phyloP scores from a whole-genome alignment of 306 rosid species.

The Pterocarpus macrocarpus region DNA sequence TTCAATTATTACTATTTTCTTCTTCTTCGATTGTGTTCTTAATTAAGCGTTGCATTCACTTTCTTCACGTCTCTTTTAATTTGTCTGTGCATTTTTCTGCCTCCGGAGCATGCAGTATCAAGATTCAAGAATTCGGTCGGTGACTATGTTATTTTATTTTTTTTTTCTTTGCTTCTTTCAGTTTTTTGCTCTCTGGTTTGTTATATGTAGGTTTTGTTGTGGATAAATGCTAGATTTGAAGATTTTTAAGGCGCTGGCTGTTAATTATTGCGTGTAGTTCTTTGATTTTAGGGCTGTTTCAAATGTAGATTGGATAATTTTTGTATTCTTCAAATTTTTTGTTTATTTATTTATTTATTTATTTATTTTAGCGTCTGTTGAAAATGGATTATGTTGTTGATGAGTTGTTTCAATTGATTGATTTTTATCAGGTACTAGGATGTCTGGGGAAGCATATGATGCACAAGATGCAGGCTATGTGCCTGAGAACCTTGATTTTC shows the following conservation, averaged over 20 bases:
- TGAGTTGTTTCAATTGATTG: conserved; percentile 23
- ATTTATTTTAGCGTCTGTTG: neutral
- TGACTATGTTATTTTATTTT: neutral
- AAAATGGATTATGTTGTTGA: conserved; percentile 11
- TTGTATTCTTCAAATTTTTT: neutral
- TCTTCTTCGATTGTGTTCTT: neutral
- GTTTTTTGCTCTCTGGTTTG: neutral
- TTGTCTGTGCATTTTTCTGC: neutral
- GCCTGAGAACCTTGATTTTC: conserved; percentile 56
- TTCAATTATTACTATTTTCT: neutral
- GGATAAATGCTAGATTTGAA: conserved; percentile 6
- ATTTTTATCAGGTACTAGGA: conserved; percentile 32
- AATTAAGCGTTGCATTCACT: conserved; percentile 2
- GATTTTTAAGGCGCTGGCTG: conserved; percentile 12
- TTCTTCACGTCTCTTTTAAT: neutral
- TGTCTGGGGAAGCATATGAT: conserved; percentile 61
- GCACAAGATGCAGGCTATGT: conserved; percentile 61
- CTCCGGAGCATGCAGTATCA: neutral
- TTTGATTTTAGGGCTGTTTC: conserved; percentile 25
- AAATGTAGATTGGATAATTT: neutral
- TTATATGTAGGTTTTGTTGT: neutral
- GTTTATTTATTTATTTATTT: neutral
- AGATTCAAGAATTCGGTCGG: neutral
- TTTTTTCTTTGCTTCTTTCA: neutral
- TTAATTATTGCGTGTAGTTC: neutral